Conservation (phyloP, 768 basidiomycete genomes). For the Glaciozyma antarctica region DNA sequence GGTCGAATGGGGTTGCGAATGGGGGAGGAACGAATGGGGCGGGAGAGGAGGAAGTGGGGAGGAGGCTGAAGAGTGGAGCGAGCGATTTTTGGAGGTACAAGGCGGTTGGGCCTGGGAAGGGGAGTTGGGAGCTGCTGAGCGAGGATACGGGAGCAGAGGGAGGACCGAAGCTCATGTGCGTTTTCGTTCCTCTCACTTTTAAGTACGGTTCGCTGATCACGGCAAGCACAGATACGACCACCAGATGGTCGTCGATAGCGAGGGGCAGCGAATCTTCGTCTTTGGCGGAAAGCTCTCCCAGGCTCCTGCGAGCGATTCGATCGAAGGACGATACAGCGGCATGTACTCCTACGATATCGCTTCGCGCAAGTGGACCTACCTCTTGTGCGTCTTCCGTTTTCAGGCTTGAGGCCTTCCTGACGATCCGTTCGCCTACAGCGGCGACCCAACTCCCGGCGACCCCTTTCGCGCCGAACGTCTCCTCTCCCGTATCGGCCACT, state of each 20-base stretch:
- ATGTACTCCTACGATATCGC: slow-evolving; percentile 22
- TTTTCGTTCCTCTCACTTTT: not conserved
- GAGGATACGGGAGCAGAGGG: slow-evolving; percentile 22
- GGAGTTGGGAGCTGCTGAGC: slow-evolving; percentile 26
- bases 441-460: slow-evolving; percentile 16
- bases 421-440: slow-evolving; percentile 3
- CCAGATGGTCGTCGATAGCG: slow-evolving; percentile 17
- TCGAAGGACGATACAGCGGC: slow-evolving; percentile 7
- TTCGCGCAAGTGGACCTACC: slow-evolving; percentile 5
- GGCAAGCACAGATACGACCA: slow-evolving; percentile 26
- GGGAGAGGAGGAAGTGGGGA: not conserved
- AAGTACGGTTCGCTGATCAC: not conserved
- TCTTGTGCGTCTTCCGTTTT: slow-evolving; percentile 19
- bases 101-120: slow-evolving; percentile 13
- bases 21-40: not conserved
- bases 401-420: not conserved
- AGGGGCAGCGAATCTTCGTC: slow-evolving; percentile 15
- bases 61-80: not conserved
- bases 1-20: not conserved
- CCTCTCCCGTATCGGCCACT: slow-evolving; percentile 31
- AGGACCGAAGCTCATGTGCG: slow-evolving; percentile 26
- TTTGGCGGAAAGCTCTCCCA: slow-evolving; percentile 31
- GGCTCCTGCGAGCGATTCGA: not conserved
- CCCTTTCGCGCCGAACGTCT: slow-evolving; percentile 14
- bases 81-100: slow-evolving; percentile 28